Percentiles rank a stretch among this genome's conserved stretches.
phyloP scores from a whole-genome alignment of 139 green algal genomes.

The Deuterostichococcus epilithicus region DNA sequence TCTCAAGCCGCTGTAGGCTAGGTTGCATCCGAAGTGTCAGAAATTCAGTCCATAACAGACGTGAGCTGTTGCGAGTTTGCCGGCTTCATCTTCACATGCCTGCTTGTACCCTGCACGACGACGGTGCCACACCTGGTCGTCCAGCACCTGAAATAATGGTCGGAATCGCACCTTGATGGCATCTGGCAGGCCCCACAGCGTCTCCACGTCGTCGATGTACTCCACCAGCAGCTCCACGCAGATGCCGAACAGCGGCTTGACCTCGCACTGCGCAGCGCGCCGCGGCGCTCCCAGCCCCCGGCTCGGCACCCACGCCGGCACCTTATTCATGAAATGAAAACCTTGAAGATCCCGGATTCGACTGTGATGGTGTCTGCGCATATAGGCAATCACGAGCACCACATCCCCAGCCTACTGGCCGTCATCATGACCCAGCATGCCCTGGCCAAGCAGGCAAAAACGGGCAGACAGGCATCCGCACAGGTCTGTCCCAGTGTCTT shows the following conservation, averaged over 20 bases:
- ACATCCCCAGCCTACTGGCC: no score
- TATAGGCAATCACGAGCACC: no score
- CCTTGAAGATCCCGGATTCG: not conserved
- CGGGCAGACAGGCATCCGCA: not conserved
- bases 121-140: not conserved
- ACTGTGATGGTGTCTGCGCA: not conserved
- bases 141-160: not conserved
- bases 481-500: not conserved
- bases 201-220: conserved; percentile 61
- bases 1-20: no score
- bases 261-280: conserved; percentile 1
- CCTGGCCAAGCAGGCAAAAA: not conserved
- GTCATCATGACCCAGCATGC: no score
- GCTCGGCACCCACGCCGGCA: conserved; percentile 19
- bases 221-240: conserved; percentile 41
- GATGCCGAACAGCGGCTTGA: conserved; percentile 35
- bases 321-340: no score
- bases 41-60: no score
- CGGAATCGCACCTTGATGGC: conserved; percentile 25
- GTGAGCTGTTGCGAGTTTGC: no score
- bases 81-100: no score
- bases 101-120: not conserved
- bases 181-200: conserved; percentile 57
- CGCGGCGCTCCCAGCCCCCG: conserved; percentile 32
- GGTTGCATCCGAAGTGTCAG: not conserved